Conservation (phyloP, 257 asterid species). For the Rauvolfia tetraphylla region DNA sequence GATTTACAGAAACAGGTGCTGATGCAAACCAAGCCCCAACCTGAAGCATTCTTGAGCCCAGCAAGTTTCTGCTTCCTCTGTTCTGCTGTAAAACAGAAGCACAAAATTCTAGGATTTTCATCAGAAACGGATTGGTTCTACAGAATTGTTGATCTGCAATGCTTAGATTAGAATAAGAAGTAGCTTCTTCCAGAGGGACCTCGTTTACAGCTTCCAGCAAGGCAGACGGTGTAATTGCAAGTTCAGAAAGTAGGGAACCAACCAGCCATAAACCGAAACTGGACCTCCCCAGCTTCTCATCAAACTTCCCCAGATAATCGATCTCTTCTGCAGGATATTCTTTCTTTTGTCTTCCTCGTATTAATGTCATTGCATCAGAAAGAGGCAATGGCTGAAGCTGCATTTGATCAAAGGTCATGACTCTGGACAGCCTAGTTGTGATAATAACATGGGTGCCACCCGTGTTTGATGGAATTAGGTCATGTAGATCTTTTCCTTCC, state of each 20-base stretch:
- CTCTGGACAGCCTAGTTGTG: conserved; percentile 59
- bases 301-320: conserved; percentile 54
- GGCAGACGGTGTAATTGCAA: conserved; percentile 52
- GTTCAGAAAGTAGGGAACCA: conserved; percentile 68
- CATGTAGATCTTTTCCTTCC: conserved; percentile 86
- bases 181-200: conserved; percentile 39
- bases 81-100: conserved; percentile 41
- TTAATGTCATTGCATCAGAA: conserved; percentile 56
- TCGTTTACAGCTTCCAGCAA: conserved; percentile 62
- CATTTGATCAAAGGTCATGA: conserved; percentile 64
- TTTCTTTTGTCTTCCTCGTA: conserved; percentile 61
- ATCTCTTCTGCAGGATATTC: conserved; percentile 51
- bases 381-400: conserved; percentile 57
- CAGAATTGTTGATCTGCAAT: conserved; percentile 50
- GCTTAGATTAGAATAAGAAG: conserved; percentile 30
- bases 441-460: conserved; percentile 84
- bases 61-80: conserved; percentile 35
- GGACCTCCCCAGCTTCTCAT: conserved; percentile 59
- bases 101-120: conserved; percentile 51
- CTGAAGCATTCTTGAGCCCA: conserved; percentile 65
- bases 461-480: conserved; percentile 70
- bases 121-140: conserved; percentile 49
- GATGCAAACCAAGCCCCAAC: conserved; percentile 85
- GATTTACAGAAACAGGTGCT: conserved; percentile 52
- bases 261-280: conserved; percentile 65